Base-by-base conservation (phyloP, 352 stramenopile genomes). In the Phytophthora macrochlamydospora region DNA sequence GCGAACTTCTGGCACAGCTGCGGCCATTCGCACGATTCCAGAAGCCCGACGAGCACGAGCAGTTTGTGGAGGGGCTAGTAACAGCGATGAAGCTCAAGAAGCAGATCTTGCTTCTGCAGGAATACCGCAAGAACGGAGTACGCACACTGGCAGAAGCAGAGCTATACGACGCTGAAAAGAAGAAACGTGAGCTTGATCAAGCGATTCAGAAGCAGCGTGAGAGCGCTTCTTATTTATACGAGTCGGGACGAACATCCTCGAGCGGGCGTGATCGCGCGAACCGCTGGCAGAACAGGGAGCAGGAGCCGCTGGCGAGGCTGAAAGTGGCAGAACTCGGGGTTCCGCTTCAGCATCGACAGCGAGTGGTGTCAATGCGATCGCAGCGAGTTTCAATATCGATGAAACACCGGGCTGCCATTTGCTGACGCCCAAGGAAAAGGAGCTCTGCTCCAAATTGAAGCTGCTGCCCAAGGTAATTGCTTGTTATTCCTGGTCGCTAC, bases 1-100 rank as follows among this genome's bases (percentile, higher is more conserved):
- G 96, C 6, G 96, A 99, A 71, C 77, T 99, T 55, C 79, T 98
- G 37, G 91, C 94, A 35, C 88, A 97, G 42, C 91, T 99, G 78
- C 87, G 96, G 53, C 82, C 98, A 11, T 99, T 99, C 79, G 95
- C 96, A 46, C 91, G 97, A 2, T 99, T 98, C 73, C 94, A 98
- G 59, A 93, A 86, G 7, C 85, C 86, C 0, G 74, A 97, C 51
- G 95, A 99, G 60, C 95, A 99, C 67, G 90, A 98, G 29, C 78
- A 91, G 28, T 98, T 99, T 65, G 81, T 98, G 14, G 75, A 90
- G 11, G 94, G 97, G 12, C 82, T 99, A 28, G 87, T 98, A 33
- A 71, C 81, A 28, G 84, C 85, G 35, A 98, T 98, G 81, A 77
- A 86, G 18, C 77, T 99, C 18, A 91, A 96, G 33, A 98, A 98